Conservation (phyloP, 1,139 yeast species). For the Protomyces inundatus region DNA sequence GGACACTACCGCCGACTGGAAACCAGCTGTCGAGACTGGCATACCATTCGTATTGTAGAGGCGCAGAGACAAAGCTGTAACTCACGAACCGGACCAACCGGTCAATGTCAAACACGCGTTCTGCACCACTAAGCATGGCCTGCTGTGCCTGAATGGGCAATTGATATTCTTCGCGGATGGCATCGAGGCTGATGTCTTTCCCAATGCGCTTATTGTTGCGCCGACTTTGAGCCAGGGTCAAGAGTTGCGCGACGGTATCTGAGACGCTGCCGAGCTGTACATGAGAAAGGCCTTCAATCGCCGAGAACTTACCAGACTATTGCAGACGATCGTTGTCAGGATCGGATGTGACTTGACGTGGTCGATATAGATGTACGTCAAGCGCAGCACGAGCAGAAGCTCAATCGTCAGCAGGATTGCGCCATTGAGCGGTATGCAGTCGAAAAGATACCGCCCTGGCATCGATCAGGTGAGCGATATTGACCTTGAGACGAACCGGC, state of each 20-base stretch:
- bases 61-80: constrained; percentile 21
- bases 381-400: constrained; percentile 1
- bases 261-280: constrained; percentile 23
- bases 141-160: constrained; percentile 4
- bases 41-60: constrained; percentile 27
- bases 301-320: constrained; percentile 1
- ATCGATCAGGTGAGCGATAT: neutral
- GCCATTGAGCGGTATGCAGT: constrained; percentile 8
- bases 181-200: constrained; percentile 14
- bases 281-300: neutral
- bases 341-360: constrained; percentile 22
- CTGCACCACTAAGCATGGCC: constrained; percentile 23
- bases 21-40: constrained; percentile 26
- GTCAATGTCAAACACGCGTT: constrained; percentile 18
- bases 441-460: neutral
- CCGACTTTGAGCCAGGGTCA: constrained; percentile 13
- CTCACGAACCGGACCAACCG: constrained; percentile 25
- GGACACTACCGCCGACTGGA: neutral
- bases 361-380: constrained; percentile 14
- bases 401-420: constrained; percentile 3
- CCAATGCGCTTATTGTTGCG: constrained; percentile 1
- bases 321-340: constrained; percentile 23
- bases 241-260: constrained; percentile 25
- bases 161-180: constrained; percentile 18
- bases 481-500: no score